A percentile compares a stretch with the other conserved stretches of the same genome.
These are phyloP conservation scores for Leccinum huronense DNA, from an alignment of 1,284 basidiomycete species.

Conservation along the genomic window DNA sequence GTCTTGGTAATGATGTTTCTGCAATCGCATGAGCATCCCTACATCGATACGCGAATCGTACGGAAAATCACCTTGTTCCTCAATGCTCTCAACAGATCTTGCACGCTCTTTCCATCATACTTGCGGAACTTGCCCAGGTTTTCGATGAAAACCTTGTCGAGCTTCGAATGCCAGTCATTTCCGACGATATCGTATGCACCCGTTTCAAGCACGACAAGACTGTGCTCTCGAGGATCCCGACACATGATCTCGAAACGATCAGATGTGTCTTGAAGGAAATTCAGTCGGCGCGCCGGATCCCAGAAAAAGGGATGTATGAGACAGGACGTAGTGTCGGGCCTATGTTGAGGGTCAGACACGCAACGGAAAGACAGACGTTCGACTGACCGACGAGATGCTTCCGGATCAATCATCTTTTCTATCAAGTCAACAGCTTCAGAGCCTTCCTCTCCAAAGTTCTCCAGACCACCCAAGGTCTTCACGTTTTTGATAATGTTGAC, in stretches of 20 bases:
- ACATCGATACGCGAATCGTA: background rate
- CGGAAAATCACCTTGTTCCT: constrained; percentile 80
- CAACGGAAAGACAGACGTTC: background rate
- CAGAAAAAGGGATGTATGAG: constrained; percentile 97
- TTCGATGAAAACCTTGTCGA: constrained; percentile 90
- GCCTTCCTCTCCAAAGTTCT: constrained; percentile 87
- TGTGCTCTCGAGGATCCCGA: constrained; percentile 80
- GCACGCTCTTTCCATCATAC: constrained; percentile 88
- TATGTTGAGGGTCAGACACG: constrained; percentile 33
- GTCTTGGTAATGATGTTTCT: constrained; percentile 99
- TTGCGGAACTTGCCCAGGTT: constrained; percentile 96
- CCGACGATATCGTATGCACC: constrained; percentile 71
- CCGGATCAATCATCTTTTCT: constrained; percentile 68
- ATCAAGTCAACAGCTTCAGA: constrained; percentile 83
- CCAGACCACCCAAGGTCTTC: constrained; percentile 66
- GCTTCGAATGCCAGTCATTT: constrained; percentile 81
- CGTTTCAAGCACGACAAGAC: constrained; percentile 75
- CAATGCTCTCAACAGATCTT: constrained; percentile 89
- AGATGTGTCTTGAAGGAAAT: constrained; percentile 94
- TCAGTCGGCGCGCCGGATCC: constrained; percentile 82
- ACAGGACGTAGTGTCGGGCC: constrained; percentile 85
- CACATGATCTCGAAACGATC: constrained; percentile 99
- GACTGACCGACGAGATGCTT: constrained; percentile 69
- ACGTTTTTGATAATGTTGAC: constrained; percentile 85
- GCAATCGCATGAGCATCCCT: constrained; percentile 13